phyloP scores from a whole-genome alignment of 768 basidiomycete species.

The Trametes cinnabarina region DNA sequence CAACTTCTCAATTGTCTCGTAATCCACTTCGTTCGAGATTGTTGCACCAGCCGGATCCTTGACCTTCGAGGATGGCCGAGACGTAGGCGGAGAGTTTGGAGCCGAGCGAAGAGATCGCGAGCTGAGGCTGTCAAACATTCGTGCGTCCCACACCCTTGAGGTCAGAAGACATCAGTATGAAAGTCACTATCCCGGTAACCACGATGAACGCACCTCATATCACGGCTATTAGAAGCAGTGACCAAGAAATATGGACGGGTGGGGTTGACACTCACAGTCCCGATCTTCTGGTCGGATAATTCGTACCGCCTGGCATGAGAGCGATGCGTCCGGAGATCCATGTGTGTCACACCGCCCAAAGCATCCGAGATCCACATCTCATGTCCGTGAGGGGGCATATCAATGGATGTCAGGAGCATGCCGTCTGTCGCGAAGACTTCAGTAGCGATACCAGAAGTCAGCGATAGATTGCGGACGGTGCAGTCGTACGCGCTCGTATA shows the following conservation, averaged over 20 bases:
- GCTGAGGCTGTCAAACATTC: constrained; percentile 49
- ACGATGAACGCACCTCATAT: constrained; percentile 53
- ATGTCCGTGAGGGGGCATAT: constrained; percentile 62
- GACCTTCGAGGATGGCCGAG: not conserved
- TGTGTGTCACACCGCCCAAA: constrained; percentile 66
- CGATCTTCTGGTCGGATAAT: constrained; percentile 72
- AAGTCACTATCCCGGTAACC: not conserved
- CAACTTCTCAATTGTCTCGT: constrained; percentile 48
- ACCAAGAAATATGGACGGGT: constrained; percentile 60
- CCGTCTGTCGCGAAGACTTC: constrained; percentile 68
- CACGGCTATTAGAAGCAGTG: constrained; percentile 74
- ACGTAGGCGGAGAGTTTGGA: constrained; percentile 1
- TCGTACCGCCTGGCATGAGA: constrained; percentile 58
- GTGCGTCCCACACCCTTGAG: constrained; percentile 76
- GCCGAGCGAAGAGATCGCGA: constrained; percentile 18
- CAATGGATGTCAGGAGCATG: constrained; percentile 65
- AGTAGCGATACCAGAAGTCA: constrained; percentile 66
- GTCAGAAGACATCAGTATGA: not conserved
- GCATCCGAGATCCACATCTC: constrained; percentile 87
- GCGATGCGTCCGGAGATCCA: constrained; percentile 66
- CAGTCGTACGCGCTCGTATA: constrained; percentile 84
- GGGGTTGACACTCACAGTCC: constrained; percentile 78
- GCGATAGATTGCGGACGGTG: constrained; percentile 70
- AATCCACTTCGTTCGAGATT: constrained; percentile 32
- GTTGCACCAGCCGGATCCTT: constrained; percentile 10